A percentile compares a stretch with the other conserved stretches of the same genome.
Evolutionary conservation across 768 basidiomycete genomes (phyloP).

Genomic region (Calocybe gangraenosa): DNA sequence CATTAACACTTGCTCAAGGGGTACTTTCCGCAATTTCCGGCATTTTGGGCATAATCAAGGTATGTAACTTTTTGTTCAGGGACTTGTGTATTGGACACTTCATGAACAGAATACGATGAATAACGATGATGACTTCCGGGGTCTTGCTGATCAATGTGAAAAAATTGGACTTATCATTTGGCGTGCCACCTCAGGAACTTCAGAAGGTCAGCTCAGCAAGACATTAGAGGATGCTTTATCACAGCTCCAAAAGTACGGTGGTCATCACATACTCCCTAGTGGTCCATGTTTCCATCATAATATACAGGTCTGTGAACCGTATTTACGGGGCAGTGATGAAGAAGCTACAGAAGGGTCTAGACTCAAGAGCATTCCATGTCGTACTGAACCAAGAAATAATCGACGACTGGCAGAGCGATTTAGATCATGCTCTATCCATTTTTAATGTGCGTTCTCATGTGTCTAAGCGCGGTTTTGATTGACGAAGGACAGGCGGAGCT

Average conservation of each 20-base stretch:
- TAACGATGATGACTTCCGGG: constrained; percentile 7
- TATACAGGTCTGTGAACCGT: neutral
- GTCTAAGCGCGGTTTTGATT: neutral
- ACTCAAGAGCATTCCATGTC: constrained; percentile 3
- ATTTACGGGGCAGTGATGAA: constrained; percentile 1
- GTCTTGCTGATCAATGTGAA: constrained; percentile 11
- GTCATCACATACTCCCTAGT: neutral
- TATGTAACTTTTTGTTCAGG: neutral
- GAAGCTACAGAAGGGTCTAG: constrained; percentile 3
- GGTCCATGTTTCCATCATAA: neutral
- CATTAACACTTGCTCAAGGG: constrained; percentile 1
- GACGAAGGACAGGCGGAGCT: constrained; percentile 3
- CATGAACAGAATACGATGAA: neutral
- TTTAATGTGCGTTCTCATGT: constrained; percentile 7
- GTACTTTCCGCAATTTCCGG: constrained; percentile 7
- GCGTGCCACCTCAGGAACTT: constrained; percentile 1
- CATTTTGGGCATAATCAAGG: constrained; percentile 8
- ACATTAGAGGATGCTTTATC: constrained; percentile 3
- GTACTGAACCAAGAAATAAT: constrained; percentile 9
- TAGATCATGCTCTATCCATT: constrained; percentile 1
- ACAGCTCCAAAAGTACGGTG: constrained; percentile 3
- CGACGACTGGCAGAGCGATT: constrained; percentile 6
- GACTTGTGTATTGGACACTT: neutral
- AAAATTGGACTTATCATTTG: constrained; percentile 8
- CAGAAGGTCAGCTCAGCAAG: neutral